Evolutionary conservation across 2,329 filamentous ascomycete genomes (phyloP).

Genomic region (Phoma sp.): DNA sequence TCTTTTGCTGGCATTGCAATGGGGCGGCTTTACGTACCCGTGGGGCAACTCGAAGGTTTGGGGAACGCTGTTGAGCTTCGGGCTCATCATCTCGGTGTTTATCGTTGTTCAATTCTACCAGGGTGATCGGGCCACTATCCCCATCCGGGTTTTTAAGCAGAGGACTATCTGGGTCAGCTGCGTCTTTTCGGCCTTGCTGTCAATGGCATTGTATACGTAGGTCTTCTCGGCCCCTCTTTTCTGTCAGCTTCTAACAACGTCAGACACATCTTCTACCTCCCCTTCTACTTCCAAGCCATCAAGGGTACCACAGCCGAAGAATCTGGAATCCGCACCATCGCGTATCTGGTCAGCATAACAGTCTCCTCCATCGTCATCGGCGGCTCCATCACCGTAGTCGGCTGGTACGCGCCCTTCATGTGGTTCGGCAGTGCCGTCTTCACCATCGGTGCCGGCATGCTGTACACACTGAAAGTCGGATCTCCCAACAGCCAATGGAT

Average conservation of each 20-base stretch:
- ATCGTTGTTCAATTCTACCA: conserved; percentile 39
- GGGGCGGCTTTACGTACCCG: conserved; percentile 50
- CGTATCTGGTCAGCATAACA: conserved; percentile 41
- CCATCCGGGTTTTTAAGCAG: conserved; percentile 43
- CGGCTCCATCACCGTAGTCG: conserved; percentile 33
- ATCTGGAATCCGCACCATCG: conserved; percentile 44
- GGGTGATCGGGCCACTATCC: conserved; percentile 41
- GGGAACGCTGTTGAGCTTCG: conserved; percentile 56
- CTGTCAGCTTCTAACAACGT: neutral
- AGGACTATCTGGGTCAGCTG: conserved; percentile 43
- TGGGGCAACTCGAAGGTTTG: conserved; percentile 60
- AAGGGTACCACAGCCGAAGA: conserved; percentile 49
- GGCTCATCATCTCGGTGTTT: conserved; percentile 55
- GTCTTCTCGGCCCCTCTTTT: conserved; percentile 6
- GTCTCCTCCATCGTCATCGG: conserved; percentile 36
- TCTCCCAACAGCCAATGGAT: conserved; percentile 44
- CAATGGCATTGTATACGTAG: conserved; percentile 48
- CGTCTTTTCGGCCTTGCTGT: conserved; percentile 43
- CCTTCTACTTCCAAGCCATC: conserved; percentile 53
- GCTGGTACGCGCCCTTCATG: conserved; percentile 48
- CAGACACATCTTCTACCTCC: conserved; percentile 48
- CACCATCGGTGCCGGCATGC: conserved; percentile 46
- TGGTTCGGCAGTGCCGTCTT: conserved; percentile 44
- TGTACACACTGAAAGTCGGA: conserved; percentile 44
- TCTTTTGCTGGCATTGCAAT: conserved; percentile 45